Percentiles rank a stretch among this genome's conserved stretches.
These are phyloP conservation scores for Hypoxylon lienhwacheense DNA, from an alignment of 495 filamentous ascomycete genomes.

Conservation along the genomic window DNA sequence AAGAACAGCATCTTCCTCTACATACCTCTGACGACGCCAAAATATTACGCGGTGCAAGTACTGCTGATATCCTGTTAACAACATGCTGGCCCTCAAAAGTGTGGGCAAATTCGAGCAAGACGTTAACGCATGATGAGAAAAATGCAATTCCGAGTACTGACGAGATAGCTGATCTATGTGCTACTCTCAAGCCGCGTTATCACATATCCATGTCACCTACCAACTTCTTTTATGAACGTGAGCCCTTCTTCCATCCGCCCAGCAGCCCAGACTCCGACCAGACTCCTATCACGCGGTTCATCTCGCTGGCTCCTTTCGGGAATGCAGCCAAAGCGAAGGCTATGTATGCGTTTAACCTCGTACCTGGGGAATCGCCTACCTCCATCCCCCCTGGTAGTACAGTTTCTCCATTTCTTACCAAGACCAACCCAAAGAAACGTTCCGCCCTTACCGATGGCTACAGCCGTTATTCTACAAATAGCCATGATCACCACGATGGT, in stretches of 20 bases:
- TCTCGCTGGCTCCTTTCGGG: slow-evolving; percentile 77
- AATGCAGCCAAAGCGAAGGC: slow-evolving; percentile 77
- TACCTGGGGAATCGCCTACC: slow-evolving; percentile 57
- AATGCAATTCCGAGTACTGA: slow-evolving; percentile 47
- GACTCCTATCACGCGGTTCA: slow-evolving; percentile 76
- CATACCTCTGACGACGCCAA: slow-evolving; percentile 79
- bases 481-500: slow-evolving; percentile 56
- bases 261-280: slow-evolving; percentile 40
- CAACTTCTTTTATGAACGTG: slow-evolving; percentile 78
- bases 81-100: slow-evolving; percentile 79
- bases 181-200: slow-evolving; percentile 78
- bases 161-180: slow-evolving; percentile 72
- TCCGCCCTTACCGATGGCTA: slow-evolving; percentile 56
- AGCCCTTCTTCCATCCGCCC: slow-evolving; percentile 78
- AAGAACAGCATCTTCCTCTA: slow-evolving; percentile 65
- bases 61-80: slow-evolving; percentile 83
- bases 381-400: slow-evolving; percentile 69
- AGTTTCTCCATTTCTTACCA: slow-evolving; percentile 61
- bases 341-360: slow-evolving; percentile 85
- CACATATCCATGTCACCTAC: slow-evolving; percentile 72
- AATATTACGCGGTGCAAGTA: slow-evolving; percentile 68
- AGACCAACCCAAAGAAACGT: slow-evolving; percentile 59
- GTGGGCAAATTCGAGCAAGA: slow-evolving; percentile 52
- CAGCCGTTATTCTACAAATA: slow-evolving; percentile 47
- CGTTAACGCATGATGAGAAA: slow-evolving; percentile 53